These are phyloP conservation scores for Isochrysis galbana DNA, from an alignment of 78 protist genomes.

Conservation along the genomic window DNA sequence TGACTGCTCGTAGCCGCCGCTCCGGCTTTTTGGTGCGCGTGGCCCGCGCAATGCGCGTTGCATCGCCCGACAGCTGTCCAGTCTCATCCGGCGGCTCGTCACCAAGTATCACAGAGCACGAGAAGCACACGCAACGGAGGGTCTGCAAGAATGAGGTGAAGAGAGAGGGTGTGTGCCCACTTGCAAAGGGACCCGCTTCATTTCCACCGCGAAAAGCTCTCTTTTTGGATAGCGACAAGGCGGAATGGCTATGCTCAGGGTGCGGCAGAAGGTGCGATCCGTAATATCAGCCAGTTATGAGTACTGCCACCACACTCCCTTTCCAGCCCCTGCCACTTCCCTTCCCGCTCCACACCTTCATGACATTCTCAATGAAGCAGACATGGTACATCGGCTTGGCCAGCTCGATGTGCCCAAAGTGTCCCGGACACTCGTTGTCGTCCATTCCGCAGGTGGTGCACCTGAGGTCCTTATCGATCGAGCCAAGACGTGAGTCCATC, in stretches of 20 bases:
- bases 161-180: too few relatives aligned
- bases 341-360: constrained; percentile 59
- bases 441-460: constrained; percentile 87
- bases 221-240: too few relatives aligned
- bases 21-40: not conserved
- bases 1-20: constrained; percentile 18
- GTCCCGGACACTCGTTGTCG: constrained; percentile 96
- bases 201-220: too few relatives aligned
- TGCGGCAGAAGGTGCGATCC: too few relatives aligned
- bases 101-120: constrained; percentile 49
- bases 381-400: constrained; percentile 90
- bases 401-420: constrained; percentile 95
- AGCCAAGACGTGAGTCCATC: constrained; percentile 92
- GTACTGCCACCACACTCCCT: too few relatives aligned
- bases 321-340: too few relatives aligned
- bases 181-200: too few relatives aligned
- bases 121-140: constrained; percentile 87
- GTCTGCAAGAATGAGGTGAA: not conserved
- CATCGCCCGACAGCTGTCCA: not conserved
- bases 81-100: not conserved
- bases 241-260: too few relatives aligned
- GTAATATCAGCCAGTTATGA: too few relatives aligned
- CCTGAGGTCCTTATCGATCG: constrained; percentile 63
- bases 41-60: not conserved
- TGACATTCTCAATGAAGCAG: constrained; percentile 74